Percentiles rank a stretch among this genome's conserved stretches.
phyloP scores from a whole-genome alignment of 2,329 filamentous ascomycete species.

The Sordariomycetes sp. region DNA sequence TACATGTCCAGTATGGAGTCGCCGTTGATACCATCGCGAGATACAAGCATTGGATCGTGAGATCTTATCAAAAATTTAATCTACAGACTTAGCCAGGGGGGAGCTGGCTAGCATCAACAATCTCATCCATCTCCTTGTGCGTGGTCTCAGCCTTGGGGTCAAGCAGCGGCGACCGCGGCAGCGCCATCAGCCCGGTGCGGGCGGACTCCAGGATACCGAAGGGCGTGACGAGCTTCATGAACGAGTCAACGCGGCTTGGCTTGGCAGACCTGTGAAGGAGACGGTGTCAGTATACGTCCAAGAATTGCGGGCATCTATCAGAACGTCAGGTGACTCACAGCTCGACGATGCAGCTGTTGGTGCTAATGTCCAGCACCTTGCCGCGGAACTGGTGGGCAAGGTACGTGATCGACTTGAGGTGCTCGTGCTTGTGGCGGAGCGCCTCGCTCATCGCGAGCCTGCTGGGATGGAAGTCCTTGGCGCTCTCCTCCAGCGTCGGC shows the following conservation, averaged over 20 bases:
- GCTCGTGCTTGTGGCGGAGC: conserved; percentile 92
- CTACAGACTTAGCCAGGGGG: conserved; percentile 62
- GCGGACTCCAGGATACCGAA: conserved; percentile 97
- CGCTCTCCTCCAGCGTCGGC: conserved; percentile 31
- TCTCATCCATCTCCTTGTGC: conserved; percentile 80
- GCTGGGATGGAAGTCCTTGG: conserved; percentile 78
- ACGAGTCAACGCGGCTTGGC: conserved; percentile 86
- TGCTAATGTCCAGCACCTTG: conserved; percentile 96
- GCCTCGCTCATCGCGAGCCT: conserved; percentile 80
- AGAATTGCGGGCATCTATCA: not conserved
- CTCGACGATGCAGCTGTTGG: conserved; percentile 97
- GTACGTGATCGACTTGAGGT: conserved; percentile 91
- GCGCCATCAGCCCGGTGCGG: conserved; percentile 90
- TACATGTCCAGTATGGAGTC: not conserved
- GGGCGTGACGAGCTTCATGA: conserved; percentile 87
- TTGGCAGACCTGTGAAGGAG: conserved; percentile 63
- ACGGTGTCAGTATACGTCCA: conserved; percentile 12
- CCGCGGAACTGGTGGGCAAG: conserved; percentile 96
- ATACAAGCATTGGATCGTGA: conserved; percentile 8
- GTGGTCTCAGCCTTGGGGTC: conserved; percentile 58
- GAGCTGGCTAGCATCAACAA: conserved; percentile 88
- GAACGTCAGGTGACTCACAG: conserved; percentile 49
- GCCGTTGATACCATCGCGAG: not conserved
- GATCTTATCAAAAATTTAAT: conserved; percentile 2
- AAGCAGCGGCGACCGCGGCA: conserved; percentile 83